Conservation (phyloP, 2,329 filamentous ascomycete genomes). For the Aspergillus thermomutatus region DNA sequence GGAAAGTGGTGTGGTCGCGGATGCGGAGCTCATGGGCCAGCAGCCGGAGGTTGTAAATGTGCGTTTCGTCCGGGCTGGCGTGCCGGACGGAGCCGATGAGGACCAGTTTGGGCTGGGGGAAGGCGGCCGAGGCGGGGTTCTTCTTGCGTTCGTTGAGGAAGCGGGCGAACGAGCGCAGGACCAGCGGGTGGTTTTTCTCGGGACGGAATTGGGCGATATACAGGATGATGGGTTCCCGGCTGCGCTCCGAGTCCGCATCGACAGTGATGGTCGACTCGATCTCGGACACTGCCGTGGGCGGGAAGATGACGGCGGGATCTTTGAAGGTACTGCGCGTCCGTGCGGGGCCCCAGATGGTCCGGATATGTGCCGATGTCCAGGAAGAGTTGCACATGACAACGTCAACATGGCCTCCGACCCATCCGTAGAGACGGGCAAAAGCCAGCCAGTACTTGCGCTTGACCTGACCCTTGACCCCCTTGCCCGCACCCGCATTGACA, state of each 20-base stretch:
- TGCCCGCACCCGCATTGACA: slow-evolving; percentile 78
- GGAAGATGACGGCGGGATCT: slow-evolving; percentile 70
- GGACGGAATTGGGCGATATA: slow-evolving; percentile 98
- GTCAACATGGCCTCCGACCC: slow-evolving; percentile 78
- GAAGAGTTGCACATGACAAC: slow-evolving; percentile 96
- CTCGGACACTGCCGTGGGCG: slow-evolving; percentile 85
- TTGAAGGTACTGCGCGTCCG: slow-evolving; percentile 42
- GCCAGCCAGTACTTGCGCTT: slow-evolving; percentile 84
- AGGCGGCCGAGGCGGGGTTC: slow-evolving; percentile 45
- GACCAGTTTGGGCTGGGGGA: slow-evolving; percentile 61
- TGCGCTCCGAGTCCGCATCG: slow-evolving; percentile 63
- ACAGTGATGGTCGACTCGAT: slow-evolving; percentile 72
- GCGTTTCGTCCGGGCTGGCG: slow-evolving; percentile 46
- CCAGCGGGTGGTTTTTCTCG: slow-evolving; percentile 90
- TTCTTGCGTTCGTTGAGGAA: slow-evolving; percentile 60
- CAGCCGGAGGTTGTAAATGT: slow-evolving; percentile 82
- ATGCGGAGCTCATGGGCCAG: slow-evolving; percentile 83
- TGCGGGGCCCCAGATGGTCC: slow-evolving; percentile 68
- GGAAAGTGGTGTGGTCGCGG: slow-evolving; percentile 79
- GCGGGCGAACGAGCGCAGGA: slow-evolving; percentile 77
- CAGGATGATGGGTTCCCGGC: slow-evolving; percentile 69
- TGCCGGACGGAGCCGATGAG: slow-evolving; percentile 92
- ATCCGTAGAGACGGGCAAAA: slow-evolving; percentile 79
- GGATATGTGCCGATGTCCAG: slow-evolving; percentile 86
- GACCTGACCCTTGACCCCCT: slow-evolving; percentile 63